Evolutionary conservation across 202 grass and related monocot genomes (phyloP), one percentile per base, ranked within the genome.

Genomic region (Carex arenaria): DNA sequence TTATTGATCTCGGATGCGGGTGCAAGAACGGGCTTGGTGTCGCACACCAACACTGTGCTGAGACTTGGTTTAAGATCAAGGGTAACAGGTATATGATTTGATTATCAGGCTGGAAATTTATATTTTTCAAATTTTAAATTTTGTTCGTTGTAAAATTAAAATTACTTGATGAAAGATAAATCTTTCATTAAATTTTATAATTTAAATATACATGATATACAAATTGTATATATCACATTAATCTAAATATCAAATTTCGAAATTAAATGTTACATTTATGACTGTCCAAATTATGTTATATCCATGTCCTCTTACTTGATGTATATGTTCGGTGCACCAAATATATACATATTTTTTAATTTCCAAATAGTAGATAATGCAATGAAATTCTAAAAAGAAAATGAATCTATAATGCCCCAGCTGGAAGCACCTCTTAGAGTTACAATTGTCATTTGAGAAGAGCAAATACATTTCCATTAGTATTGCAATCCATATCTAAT

Each of bases 21-120:
- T 96, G 90, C 87, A 96, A 96, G 83, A 89, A 86, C 54, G 90
- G 92, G 54, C 90, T 96, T 4, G 90, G 76, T 49, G 64, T 70
- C 81, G 85, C 87, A 80, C 93, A 93, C 84, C 85, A 84, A 14
- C 90, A 93, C 51, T 96, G 93, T 86, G 93, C 89, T 64, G 90
- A 91, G 83, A 83, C 89, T 45, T 96, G 93, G 93, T 96, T 96
- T 72, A 89, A 80, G 87, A 80, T 93, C 53, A 93, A 92, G 77
- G 90, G 90, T 49, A 78, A 91, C 13, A 96, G 89, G 93, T 96
- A 36, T 36, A 36, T 36, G 19, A 67, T 13, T 69, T 80, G 1
- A 26, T 26, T 18, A 65, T 67, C 7, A 67, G 5, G 23, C 61
- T 31, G 23, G 11, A 12, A 12, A 3, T 64, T 12, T 13, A 4